Evolutionary conservation across 2,329 filamentous ascomycete species (phyloP).

Genomic region (Geosmithia flava): DNA sequence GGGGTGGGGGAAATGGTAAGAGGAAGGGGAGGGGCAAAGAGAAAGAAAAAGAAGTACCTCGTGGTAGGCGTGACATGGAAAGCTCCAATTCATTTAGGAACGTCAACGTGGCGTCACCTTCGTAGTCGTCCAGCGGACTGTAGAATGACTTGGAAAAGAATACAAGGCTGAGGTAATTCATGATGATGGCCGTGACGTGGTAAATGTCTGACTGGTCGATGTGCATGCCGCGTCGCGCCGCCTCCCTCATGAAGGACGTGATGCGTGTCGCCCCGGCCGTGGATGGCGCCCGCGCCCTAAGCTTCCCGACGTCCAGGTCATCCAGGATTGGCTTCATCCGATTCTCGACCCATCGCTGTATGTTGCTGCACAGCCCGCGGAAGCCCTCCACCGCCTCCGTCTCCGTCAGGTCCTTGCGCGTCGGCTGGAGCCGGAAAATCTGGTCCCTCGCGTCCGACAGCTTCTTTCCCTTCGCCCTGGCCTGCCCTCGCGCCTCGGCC

Average conservation of each 20-base stretch:
- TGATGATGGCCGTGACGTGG: conserved; percentile 20
- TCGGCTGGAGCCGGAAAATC: conserved; percentile 17
- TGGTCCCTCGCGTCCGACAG: conserved; percentile 17
- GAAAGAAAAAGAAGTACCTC: conserved; percentile 10
- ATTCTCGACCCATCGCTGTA: conserved; percentile 23
- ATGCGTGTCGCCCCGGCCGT: conserved; percentile 16
- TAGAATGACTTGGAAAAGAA: conserved; percentile 23
- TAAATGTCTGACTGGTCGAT: conserved; percentile 19
- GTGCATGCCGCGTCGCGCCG: conserved; percentile 17
- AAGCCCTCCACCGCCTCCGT: conserved; percentile 20
- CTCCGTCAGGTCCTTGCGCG: conserved; percentile 21
- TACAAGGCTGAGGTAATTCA: conserved; percentile 22
- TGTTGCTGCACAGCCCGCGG: conserved; percentile 16
- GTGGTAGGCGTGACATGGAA: conserved; percentile 18
- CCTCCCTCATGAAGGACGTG: conserved; percentile 19
- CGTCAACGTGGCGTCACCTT: conserved; percentile 13
- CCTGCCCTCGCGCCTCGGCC: conserved; percentile 14
- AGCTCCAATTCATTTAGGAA: conserved; percentile 20
- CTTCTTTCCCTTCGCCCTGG: conserved; percentile 12
- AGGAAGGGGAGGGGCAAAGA: too few species aligned
- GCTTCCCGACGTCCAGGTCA: conserved; percentile 14
- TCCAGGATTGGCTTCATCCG: conserved; percentile 17
- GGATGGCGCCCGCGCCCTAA: conserved; percentile 9
- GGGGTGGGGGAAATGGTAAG: neutral
- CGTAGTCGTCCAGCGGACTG: conserved; percentile 19